Percentiles rank a stretch among this genome's conserved stretches.
These are phyloP conservation scores for Rhodocollybia butyracea DNA, from an alignment of 768 basidiomycete species.

Conservation along the genomic window DNA sequence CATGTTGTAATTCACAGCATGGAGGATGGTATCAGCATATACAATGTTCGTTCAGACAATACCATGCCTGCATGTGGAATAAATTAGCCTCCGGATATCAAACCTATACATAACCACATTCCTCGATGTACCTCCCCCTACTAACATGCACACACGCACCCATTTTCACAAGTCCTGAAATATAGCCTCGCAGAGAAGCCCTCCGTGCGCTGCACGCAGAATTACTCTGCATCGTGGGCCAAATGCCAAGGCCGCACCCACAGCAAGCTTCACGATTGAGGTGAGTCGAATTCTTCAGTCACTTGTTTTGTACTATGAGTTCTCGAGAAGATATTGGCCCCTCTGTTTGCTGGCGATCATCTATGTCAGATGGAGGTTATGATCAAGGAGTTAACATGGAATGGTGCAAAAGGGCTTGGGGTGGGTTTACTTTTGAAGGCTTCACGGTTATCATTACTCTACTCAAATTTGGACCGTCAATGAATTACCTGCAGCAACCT, in stretches of 20 bases:
- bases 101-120: constrained; percentile 70
- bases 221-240: constrained; percentile 77
- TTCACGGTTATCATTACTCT: constrained; percentile 19
- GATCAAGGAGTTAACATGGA: constrained; percentile 84
- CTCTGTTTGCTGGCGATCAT: constrained; percentile 95
- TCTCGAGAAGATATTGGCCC: constrained; percentile 74
- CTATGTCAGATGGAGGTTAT: constrained; percentile 87
- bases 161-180: neutral
- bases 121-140: constrained; percentile 64
- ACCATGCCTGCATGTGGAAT: constrained; percentile 85
- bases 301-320: constrained; percentile 75
- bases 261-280: constrained; percentile 52
- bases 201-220: constrained; percentile 79
- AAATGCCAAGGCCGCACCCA: constrained; percentile 80
- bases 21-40: constrained; percentile 84
- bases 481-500: constrained; percentile 78
- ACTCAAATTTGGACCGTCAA: constrained; percentile 76
- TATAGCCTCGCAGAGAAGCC: constrained; percentile 73
- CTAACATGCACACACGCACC: too few relatives aligned
- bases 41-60: constrained; percentile 92
- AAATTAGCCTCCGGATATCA: constrained; percentile 95
- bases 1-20: constrained; percentile 37
- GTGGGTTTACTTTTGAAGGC: constrained; percentile 40
- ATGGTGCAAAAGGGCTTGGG: constrained; percentile 77
- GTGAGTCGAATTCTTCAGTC: constrained; percentile 63